Evolutionary conservation across 2,329 filamentous ascomycete genomes (phyloP), one percentile per base, ranked within the genome.

Genomic region (Epichloe sylvatica): DNA sequence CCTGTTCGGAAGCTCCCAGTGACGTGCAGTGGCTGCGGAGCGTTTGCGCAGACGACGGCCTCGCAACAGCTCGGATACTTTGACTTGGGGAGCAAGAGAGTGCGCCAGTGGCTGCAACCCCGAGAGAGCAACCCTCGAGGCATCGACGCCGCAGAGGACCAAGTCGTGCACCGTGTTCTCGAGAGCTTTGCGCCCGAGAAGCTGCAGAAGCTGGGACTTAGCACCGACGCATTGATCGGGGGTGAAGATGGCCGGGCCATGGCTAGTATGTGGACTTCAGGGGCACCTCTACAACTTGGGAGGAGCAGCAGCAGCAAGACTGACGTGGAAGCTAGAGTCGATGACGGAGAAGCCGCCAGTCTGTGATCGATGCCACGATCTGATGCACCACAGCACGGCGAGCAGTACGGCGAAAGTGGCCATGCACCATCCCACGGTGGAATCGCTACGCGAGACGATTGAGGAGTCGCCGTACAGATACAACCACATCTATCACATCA

Each of bases 401-500:
- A 60, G 61, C 39, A 55, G 57, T 11, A 59, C 61, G 2, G 59
- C 64, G 17, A 62, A 61, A 50, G 69, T 77, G 15, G 75, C 86
- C 5, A 91, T 94, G 57, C 76, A 78, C 49, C 87, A 94, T 60
- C 92, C 92, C 0, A 83, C 83, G 1, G 76, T 96, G 54, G 77
- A 88, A 41, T 82, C 86, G 2, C 81, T 98, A 47, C 80, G 82
- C 55, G 83, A 88, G 54, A 94, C 89, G 15, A 84, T 98, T 47
- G 76, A 83, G 48, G 87, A 94, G 65, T 94, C 91, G 1, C 90
- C 90, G 0, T 83, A 94, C 67, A 86, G 86, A 62, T 79, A 86
- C 62, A 97, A 98, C 60, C 87, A 96, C 66, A 83, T 98, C 53
- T 98, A 97, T 63, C 92, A 98, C 66, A 75, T 98, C 25, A 71